A percentile compares a stretch with the other conserved stretches of the same genome.
These are phyloP conservation scores for Amborella trichopoda DNA, from an alignment of 164 flowering plant genomes.

Conservation along the genomic window DNA sequence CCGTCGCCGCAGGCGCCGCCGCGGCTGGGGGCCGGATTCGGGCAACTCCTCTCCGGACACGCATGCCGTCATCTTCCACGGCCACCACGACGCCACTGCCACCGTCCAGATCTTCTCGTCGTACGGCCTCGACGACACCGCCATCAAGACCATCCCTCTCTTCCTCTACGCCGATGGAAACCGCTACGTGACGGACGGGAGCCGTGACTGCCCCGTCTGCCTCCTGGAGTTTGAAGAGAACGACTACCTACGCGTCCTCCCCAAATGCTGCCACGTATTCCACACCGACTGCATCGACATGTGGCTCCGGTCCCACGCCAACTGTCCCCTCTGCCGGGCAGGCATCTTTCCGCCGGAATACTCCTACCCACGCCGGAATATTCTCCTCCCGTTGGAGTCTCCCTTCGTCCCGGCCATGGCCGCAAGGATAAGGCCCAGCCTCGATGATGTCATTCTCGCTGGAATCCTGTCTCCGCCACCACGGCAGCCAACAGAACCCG, in stretches of 20 bases:
- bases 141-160: conserved; percentile 75
- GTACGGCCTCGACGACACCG: conserved; percentile 73
- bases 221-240: conserved; percentile 71
- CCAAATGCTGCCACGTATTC: conserved; percentile 70
- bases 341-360: conserved; percentile 45
- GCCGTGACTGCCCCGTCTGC: conserved; percentile 82
- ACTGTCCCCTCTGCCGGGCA: conserved; percentile 91
- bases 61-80: conserved; percentile 5
- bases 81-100: no score
- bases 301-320: conserved; percentile 92
- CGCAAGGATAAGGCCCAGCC: conserved; percentile 64
- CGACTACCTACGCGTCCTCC: conserved; percentile 83
- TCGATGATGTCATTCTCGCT: conserved; percentile 45
- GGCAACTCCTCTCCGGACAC: conserved; percentile 5
- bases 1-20: conserved; percentile 24
- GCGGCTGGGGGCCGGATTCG: conserved; percentile 24
- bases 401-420: conserved; percentile 89
- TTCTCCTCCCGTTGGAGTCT: conserved; percentile 46
- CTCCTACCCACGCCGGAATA: conserved; percentile 91
- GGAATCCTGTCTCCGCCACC: conserved; percentile 23
- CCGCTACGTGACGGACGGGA: conserved; percentile 6
- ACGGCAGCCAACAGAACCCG: conserved; percentile 10
- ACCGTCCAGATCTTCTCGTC: conserved; percentile 36
- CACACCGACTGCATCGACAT: conserved; percentile 92
- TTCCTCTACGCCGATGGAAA: conserved; percentile 26